These are phyloP conservation scores for Saturnispora bothae DNA, from an alignment of 805 yeast genomes.

Conservation along the genomic window DNA sequence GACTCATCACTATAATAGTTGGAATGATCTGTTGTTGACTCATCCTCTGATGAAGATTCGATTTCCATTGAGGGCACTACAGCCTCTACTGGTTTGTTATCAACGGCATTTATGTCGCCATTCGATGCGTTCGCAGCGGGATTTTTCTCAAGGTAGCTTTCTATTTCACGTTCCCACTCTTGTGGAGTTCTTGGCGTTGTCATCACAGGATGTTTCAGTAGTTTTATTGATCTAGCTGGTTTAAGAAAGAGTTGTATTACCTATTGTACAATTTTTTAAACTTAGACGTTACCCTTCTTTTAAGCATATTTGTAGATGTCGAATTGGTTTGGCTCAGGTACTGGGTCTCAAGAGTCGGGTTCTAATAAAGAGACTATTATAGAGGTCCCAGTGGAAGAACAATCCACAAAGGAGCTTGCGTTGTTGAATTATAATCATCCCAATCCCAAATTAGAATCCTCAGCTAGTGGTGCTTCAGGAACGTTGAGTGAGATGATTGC, in stretches of 20 bases:
- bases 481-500: slow-evolving; percentile 29
- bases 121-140: no score
- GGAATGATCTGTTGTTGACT: not conserved
- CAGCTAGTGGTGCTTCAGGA: not conserved
- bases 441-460: slow-evolving; percentile 2
- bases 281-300: not conserved
- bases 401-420: slow-evolving; percentile 34
- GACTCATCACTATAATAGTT: not conserved
- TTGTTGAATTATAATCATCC: slow-evolving; percentile 26
- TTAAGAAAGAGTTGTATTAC: no score
- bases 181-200: no score
- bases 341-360: not conserved
- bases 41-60: not conserved
- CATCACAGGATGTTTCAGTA: no score
- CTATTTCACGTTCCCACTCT: no score
- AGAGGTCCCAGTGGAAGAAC: slow-evolving; percentile 10
- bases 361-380: not conserved
- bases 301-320: not conserved
- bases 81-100: no score
- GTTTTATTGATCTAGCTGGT: no score
- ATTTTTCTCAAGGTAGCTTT: no score
- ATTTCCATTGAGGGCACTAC: no score
- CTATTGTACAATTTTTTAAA: not conserved
- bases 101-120: no score
- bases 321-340: slow-evolving; percentile 3